phyloP scores from a whole-genome alignment of 140 eudicot species.

The Anethum foeniculum region DNA sequence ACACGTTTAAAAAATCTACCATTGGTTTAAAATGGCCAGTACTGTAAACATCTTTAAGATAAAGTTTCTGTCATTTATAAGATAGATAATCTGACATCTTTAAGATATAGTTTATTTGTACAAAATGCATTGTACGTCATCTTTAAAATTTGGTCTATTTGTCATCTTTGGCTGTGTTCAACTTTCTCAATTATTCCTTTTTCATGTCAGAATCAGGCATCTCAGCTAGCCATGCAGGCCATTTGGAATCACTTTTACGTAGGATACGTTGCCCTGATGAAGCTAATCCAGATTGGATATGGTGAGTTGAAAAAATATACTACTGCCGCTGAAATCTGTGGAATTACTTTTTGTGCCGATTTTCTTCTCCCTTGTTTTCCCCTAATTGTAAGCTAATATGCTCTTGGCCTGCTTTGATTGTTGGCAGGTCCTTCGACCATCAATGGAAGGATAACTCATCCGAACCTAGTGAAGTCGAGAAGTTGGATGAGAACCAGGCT shows the following conservation, averaged over 20 bases:
- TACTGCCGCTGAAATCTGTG: neutral
- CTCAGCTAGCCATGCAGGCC: conserved; percentile 21
- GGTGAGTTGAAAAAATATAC: conserved; percentile 28
- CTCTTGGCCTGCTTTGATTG: neutral
- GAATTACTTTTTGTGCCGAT: neutral
- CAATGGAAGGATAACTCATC: conserved; percentile 45
- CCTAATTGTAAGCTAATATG: neutral
- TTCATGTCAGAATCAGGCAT: conserved; percentile 26
- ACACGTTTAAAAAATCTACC: neutral
- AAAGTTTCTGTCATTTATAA: too few relatives aligned
- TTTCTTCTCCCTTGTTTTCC: neutral
- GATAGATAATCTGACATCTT: neutral
- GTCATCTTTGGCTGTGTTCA: neutral
- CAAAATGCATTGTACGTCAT: neutral
- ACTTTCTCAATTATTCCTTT: neutral
- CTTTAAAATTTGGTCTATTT: neutral
- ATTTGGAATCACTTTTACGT: conserved; percentile 37
- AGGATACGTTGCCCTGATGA: conserved; percentile 57
- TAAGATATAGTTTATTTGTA: too few relatives aligned
- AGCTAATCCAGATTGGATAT: conserved; percentile 76
- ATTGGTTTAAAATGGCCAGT: neutral
- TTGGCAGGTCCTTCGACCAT: conserved; percentile 65
- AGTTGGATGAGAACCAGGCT: conserved; percentile 59
- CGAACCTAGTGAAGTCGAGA: conserved; percentile 20
- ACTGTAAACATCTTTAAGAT: neutral